Conservation (phyloP, 305 asterid genomes). For the Rubia occidens region DNA sequence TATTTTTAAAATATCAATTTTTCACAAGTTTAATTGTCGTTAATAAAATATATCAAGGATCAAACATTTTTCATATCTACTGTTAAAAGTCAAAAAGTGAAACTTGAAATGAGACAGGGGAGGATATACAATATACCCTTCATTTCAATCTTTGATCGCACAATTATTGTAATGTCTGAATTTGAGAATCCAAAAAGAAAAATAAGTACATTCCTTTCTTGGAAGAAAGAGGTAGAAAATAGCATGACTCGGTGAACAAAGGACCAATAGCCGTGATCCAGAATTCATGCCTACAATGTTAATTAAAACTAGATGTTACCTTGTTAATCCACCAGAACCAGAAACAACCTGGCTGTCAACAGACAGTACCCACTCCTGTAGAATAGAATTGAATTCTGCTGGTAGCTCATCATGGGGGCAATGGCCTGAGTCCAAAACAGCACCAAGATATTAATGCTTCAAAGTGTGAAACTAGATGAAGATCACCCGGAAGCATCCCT, state of each 20-base stretch:
- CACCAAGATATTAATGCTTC: not conserved
- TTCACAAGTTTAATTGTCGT: too few relatives aligned
- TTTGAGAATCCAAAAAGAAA: too few relatives aligned
- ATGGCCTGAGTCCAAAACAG: constrained; percentile 48
- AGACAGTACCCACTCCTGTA: constrained; percentile 51
- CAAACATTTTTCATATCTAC: too few relatives aligned
- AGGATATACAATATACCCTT: too few relatives aligned
- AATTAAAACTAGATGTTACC: constrained; percentile 10
- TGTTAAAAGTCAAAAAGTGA: too few relatives aligned
- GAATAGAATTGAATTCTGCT: constrained; percentile 54
- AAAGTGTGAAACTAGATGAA: constrained; percentile 2
- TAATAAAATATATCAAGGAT: too few relatives aligned
- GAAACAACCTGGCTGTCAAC: constrained; percentile 31
- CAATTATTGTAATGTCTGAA: too few relatives aligned
- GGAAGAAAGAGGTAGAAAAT: not conserved
- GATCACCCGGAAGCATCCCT: constrained; percentile 8
- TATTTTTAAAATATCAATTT: too few relatives aligned
- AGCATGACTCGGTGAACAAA: not conserved
- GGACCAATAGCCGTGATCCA: not conserved
- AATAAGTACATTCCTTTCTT: not conserved
- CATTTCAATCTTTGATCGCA: too few relatives aligned
- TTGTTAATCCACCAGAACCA: constrained; percentile 24
- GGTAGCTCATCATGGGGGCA: constrained; percentile 95
- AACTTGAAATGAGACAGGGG: too few relatives aligned
- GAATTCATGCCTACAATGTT: not conserved